These are phyloP conservation scores for Kazachstania martiniae DNA, from an alignment of 805 yeast genomes.

Conservation along the genomic window DNA sequence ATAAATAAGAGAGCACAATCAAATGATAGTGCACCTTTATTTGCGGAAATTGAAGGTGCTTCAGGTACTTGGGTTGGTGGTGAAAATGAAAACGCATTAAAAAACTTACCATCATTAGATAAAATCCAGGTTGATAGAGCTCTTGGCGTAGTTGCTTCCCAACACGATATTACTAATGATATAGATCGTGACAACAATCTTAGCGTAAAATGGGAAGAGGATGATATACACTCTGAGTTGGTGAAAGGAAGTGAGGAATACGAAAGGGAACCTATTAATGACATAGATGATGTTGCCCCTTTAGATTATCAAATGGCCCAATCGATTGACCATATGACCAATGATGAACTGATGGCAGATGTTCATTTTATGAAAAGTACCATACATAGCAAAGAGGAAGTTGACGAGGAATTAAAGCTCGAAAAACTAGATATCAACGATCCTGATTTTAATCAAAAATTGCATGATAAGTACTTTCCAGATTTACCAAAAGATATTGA, in stretches of 20 bases:
- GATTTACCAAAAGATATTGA: slow-evolving; percentile 76
- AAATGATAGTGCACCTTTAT: slow-evolving; percentile 29
- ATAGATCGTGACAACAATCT: slow-evolving; percentile 13
- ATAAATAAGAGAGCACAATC: slow-evolving; percentile 37
- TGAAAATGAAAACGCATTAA: slow-evolving; percentile 8
- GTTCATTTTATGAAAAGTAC: slow-evolving; percentile 54
- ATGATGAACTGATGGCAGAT: slow-evolving; percentile 31
- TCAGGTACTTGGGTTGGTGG: slow-evolving; percentile 31
- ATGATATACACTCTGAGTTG: background rate
- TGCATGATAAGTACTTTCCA: slow-evolving; percentile 82
- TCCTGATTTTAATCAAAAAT: slow-evolving; percentile 65
- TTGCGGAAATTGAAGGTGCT: slow-evolving; percentile 28
- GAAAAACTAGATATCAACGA: slow-evolving; percentile 58
- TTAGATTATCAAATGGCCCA: slow-evolving; percentile 36
- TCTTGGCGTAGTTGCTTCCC: no score
- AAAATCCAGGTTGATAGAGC: slow-evolving; percentile 24
- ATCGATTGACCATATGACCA: slow-evolving; percentile 34
- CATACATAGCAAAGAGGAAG: slow-evolving; percentile 21
- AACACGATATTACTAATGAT: slow-evolving; percentile 3
- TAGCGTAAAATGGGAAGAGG: slow-evolving; percentile 8
- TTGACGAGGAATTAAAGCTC: slow-evolving; percentile 26
- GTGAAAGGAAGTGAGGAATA: slow-evolving; percentile 3
- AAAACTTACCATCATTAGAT: slow-evolving; percentile 16
- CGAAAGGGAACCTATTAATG: slow-evolving; percentile 31
- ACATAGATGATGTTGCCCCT: slow-evolving; percentile 45